phyloP scores from a whole-genome alignment of 1,284 basidiomycete genomes.

The Papiliotrema laurentii region DNA sequence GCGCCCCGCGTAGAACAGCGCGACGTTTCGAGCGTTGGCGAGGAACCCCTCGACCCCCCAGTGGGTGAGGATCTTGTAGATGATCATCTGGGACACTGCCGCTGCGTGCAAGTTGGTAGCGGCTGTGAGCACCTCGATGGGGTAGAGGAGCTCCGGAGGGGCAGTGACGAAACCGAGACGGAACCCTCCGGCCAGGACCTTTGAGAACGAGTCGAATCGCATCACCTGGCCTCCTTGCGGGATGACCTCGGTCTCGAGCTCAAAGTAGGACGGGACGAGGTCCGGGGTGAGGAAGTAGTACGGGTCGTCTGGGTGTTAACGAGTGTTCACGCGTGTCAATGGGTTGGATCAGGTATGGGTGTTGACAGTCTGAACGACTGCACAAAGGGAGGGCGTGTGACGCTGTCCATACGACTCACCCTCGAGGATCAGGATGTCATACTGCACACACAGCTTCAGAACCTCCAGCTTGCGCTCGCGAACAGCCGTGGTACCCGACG shows the following conservation, averaged over 20 bases:
- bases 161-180: conserved; percentile 70
- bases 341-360: no score
- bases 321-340: conserved; percentile 19
- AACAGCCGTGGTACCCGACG: conserved; percentile 72
- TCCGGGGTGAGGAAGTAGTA: conserved; percentile 54
- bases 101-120: conserved; percentile 70
- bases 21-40: conserved; percentile 65
- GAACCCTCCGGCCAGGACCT: conserved; percentile 72
- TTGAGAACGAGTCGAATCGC: conserved; percentile 82
- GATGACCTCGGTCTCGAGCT: conserved; percentile 57
- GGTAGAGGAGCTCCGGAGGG: conserved; percentile 65
- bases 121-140: conserved; percentile 61
- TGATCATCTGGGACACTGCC: conserved; percentile 71
- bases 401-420: conserved; percentile 48
- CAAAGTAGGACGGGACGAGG: conserved; percentile 66
- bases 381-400: not conserved
- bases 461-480: conserved; percentile 71
- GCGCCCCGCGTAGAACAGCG: conserved; percentile 72
- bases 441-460: conserved; percentile 65
- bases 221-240: conserved; percentile 64
- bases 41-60: conserved; percentile 78
- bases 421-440: conserved; percentile 81
- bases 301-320: conserved; percentile 18
- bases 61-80: conserved; percentile 62
- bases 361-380: conserved; percentile 57